Conservation (phyloP, 2,329 filamentous ascomycete genomes). For the Plectosphaerella cucumerina region DNA sequence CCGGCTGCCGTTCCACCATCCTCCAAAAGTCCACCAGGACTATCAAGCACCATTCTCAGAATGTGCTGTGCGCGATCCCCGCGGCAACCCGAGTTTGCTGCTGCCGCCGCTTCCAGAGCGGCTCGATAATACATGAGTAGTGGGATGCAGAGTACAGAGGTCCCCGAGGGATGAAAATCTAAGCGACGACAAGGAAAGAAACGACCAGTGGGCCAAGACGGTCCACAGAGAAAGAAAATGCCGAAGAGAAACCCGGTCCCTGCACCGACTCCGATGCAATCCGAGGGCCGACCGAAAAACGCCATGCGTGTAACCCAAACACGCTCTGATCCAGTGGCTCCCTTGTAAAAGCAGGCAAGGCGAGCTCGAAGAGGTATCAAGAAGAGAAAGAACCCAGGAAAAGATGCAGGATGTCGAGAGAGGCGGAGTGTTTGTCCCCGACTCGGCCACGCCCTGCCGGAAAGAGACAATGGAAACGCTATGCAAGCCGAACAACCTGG, state of each 20-base stretch:
- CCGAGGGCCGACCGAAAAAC: too few species aligned
- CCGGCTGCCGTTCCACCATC: neutral
- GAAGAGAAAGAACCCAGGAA: neutral
- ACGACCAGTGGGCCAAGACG: neutral
- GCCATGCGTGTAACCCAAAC: too few species aligned
- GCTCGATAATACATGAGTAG: neutral
- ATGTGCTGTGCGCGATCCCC: neutral
- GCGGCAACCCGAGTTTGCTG: slow-evolving; percentile 6
- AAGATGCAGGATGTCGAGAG: neutral
- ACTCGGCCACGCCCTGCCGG: too few species aligned
- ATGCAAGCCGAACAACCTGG: neutral
- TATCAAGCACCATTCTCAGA: neutral
- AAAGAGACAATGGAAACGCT: neutral
- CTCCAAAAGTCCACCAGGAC: neutral
- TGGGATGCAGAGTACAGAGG: neutral
- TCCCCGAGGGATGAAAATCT: neutral
- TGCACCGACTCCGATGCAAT: too few species aligned
- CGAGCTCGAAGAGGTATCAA: too few species aligned
- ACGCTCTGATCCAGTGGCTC: too few species aligned
- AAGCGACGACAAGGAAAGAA: neutral
- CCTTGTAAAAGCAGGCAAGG: too few species aligned
- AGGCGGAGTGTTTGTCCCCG: too few species aligned
- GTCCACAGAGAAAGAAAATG: neutral
- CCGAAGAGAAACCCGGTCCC: neutral
- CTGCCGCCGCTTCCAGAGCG: slow-evolving; percentile 5